Percentiles rank a stretch among this genome's conserved stretches.
Evolutionary conservation across 1,284 basidiomycete genomes (phyloP).

Genomic region (Cryptococcus sp.): DNA sequence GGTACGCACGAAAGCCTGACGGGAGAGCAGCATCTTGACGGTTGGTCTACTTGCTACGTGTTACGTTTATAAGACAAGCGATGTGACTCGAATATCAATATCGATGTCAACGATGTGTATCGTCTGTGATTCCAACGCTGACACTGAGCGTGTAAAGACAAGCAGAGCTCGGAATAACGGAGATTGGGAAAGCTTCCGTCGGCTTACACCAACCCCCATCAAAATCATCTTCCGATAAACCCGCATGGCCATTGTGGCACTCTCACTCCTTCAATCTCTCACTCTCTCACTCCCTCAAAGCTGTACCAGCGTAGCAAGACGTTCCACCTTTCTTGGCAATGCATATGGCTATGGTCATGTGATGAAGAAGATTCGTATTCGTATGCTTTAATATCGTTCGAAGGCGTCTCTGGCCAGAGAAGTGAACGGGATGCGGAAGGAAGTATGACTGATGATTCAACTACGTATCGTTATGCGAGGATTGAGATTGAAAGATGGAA

Average conservation of each 20-base stretch:
- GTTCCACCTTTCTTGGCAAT: too few relatives aligned
- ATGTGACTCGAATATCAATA: neutral
- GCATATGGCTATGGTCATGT: too few relatives aligned
- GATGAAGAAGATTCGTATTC: too few relatives aligned
- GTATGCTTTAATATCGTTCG: too few relatives aligned
- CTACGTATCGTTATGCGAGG: too few relatives aligned
- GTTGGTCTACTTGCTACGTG: neutral
- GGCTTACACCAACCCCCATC: neutral
- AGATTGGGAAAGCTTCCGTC: too few relatives aligned
- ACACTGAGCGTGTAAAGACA: neutral
- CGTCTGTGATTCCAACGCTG: neutral
- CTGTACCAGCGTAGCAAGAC: too few relatives aligned
- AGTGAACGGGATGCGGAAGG: too few relatives aligned
- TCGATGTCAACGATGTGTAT: neutral
- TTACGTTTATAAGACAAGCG: neutral
- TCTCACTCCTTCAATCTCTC: neutral
- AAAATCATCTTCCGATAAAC: neutral
- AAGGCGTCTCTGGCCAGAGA: too few relatives aligned
- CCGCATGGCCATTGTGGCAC: neutral
- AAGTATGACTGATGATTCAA: too few relatives aligned
- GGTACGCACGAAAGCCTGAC: constrained; percentile 36
- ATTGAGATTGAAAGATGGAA: too few relatives aligned
- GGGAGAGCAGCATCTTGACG: constrained; percentile 29
- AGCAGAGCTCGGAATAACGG: neutral
- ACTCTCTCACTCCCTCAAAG: too few relatives aligned